Evolutionary conservation across 352 stramenopile species (phyloP), one percentile per base, ranked within the genome.

Genomic region (Nothophytophthora sp.): DNA sequence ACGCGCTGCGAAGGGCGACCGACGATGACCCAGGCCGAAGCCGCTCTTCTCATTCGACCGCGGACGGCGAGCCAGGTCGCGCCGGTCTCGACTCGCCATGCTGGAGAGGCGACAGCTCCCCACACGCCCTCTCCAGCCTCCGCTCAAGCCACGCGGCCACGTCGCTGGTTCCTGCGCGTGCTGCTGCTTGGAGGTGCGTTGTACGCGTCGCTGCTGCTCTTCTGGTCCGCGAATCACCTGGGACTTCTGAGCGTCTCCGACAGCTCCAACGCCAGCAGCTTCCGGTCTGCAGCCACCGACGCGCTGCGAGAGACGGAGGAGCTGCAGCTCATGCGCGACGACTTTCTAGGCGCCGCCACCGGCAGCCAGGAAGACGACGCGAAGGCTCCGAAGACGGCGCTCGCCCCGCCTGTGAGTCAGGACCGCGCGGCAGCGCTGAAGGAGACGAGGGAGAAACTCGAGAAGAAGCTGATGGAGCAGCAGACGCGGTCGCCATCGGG

Each of bases 201-300:
- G 28, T 65, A 65, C 50, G 22, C 43, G 16, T 45, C 42, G 5
- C 9, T 65, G 19, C 10, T 65, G 29, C 19, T 65, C 30, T 37
- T 40, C 5, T 65, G 42, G 49, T 65, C 36, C 2, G 13, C 35
- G 42, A 51, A 32, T 25, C 49, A 43, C 12, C 19, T 59, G 20
- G 20, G 32, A 12, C 30, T 51, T 8, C 34, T 53, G 10, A 60
- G 44, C 25, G 12, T n/a, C 4, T 25, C 19, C 9, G 37, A 60
- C 10, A 37, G 18, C 30, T 55, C 23, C 4, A 24, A 13, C 1
- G 7, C 25, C 24, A 47, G 3, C 41, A 44, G 33, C 19, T 54
- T 64, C 30, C 56, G 43, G 20, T 55, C 50, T 25, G 42, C 49
- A 32, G 25, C 55, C 23, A 46, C 11, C 12, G 19, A 16, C 18